phyloP scores from a whole-genome alignment of 495 filamentous ascomycete genomes.

The Tetracladium marchalianum region DNA sequence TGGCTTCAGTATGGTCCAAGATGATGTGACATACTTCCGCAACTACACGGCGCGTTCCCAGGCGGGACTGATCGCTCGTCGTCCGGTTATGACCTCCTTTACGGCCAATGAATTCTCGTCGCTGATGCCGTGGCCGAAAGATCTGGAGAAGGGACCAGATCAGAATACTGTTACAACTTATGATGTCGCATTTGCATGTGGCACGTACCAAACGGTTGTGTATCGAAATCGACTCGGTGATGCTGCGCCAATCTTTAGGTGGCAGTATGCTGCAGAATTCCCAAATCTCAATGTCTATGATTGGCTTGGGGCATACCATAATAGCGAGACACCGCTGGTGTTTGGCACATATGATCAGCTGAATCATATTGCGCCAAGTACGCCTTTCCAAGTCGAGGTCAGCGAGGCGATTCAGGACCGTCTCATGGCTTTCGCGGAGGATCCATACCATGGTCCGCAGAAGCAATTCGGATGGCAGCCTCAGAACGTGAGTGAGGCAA shows the following conservation, averaged over 20 bases:
- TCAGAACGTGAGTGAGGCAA: slow-evolving; percentile 24
- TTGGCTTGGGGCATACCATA: slow-evolving; percentile 45
- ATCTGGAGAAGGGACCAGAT: slow-evolving; percentile 24
- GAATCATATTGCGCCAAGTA: slow-evolving; percentile 20
- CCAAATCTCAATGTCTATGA: slow-evolving; percentile 28
- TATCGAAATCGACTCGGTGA: background rate
- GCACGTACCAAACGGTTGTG: background rate
- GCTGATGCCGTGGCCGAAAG: slow-evolving; percentile 24
- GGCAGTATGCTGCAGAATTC: slow-evolving; percentile 36
- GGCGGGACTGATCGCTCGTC: slow-evolving; percentile 13
- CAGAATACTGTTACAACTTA: slow-evolving; percentile 15
- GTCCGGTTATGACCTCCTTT: slow-evolving; percentile 29
- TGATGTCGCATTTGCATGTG: background rate
- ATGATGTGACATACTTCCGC: slow-evolving; percentile 28
- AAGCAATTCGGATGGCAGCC: slow-evolving; percentile 26
- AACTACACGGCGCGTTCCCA: slow-evolving; percentile 26
- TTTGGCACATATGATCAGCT: slow-evolving; percentile 40
- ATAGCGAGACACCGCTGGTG: slow-evolving; percentile 33
- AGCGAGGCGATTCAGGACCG: slow-evolving; percentile 34
- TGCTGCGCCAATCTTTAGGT: slow-evolving; percentile 24
- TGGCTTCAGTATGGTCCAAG: slow-evolving; percentile 28
- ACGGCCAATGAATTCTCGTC: slow-evolving; percentile 30
- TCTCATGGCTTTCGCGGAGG: slow-evolving; percentile 30
- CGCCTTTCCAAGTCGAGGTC: slow-evolving; percentile 25
- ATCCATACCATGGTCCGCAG: slow-evolving; percentile 35